These are phyloP conservation scores for Galerina marginata DNA, from an alignment of 768 basidiomycete genomes.

Conservation along the genomic window DNA sequence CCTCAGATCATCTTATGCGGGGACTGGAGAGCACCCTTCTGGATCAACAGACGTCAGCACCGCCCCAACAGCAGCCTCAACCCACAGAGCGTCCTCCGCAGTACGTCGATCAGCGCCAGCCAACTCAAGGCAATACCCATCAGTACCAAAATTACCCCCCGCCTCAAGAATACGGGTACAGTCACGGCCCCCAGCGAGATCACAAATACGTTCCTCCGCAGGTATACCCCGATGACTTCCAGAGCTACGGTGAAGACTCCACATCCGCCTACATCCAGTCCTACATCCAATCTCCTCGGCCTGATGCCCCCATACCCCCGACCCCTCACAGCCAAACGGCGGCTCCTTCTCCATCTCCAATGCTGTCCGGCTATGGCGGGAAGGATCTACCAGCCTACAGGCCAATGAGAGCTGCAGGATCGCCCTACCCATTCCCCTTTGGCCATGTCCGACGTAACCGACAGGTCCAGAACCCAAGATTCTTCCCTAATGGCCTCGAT, in stretches of 20 bases:
- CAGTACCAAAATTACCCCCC: constrained; percentile 31
- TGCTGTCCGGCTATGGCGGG: constrained; percentile 49
- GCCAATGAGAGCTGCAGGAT: constrained; percentile 64
- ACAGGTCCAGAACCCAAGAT: constrained; percentile 38
- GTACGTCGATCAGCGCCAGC: constrained; percentile 23
- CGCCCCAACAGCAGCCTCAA: constrained; percentile 19
- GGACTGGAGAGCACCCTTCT: constrained; percentile 64
- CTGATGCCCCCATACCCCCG: constrained; percentile 78
- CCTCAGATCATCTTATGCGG: constrained; percentile 65
- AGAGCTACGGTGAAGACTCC: constrained; percentile 64
- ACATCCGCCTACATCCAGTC: constrained; percentile 62
- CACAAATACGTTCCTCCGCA: constrained; percentile 43
- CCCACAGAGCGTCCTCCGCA: constrained; percentile 24
- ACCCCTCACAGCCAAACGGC: constrained; percentile 79
- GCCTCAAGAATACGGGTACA: constrained; percentile 23
- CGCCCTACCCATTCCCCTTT: constrained; percentile 83
- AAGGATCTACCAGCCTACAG: constrained; percentile 50
- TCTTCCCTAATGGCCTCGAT: constrained; percentile 39
- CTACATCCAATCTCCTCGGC: constrained; percentile 65
- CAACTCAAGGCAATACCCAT: constrained; percentile 7
- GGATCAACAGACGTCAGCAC: constrained; percentile 36
- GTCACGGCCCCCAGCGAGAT: constrained; percentile 24
- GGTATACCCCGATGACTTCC: constrained; percentile 59
- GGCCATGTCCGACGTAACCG: constrained; percentile 68
- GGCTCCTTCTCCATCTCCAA: constrained; percentile 74